A percentile compares a stretch with the other conserved stretches of the same genome.
Conservation (phyloP, 352 stramenopile genomes). For the Pythium coloratum region DNA sequence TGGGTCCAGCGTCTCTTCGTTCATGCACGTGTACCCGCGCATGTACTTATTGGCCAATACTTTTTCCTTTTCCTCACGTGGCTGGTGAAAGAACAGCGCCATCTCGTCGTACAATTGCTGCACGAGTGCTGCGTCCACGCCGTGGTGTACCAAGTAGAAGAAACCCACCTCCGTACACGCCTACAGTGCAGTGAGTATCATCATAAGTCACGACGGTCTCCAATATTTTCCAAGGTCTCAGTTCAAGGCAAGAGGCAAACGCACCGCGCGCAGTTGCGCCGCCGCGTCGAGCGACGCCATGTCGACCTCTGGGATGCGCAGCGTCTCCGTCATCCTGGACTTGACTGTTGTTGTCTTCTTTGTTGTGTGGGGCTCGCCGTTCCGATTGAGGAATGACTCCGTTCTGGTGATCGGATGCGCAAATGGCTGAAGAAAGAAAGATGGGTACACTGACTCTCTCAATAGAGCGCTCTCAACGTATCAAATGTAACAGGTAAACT, state of each 20-base stretch:
- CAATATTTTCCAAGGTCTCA: background rate
- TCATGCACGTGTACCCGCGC: constrained; percentile 71
- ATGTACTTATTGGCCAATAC: constrained; percentile 72
- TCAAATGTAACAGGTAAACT: background rate
- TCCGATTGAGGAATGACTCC: background rate
- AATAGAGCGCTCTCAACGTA: background rate
- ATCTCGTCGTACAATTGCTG: constrained; percentile 62
- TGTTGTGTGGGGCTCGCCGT: background rate
- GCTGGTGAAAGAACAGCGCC: constrained; percentile 53
- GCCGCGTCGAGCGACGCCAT: constrained; percentile 40
- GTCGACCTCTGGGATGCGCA: constrained; percentile 55
- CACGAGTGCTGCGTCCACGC: constrained; percentile 36
- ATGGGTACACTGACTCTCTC: background rate
- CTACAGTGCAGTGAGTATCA: background rate
- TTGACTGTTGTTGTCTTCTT: background rate
- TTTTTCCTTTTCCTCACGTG: constrained; percentile 49
- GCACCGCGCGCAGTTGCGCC: constrained; percentile 40
- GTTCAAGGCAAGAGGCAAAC: background rate
- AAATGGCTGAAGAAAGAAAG: background rate
- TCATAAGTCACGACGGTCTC: constrained; percentile 1
- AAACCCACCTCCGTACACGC: constrained; percentile 64
- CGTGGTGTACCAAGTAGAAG: constrained; percentile 70
- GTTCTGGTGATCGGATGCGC: background rate
- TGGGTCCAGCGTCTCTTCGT: constrained; percentile 72
- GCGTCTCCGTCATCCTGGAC: constrained; percentile 9